Percentiles rank a stretch among this genome's conserved stretches.
phyloP scores from a whole-genome alignment of 116 monocot species.

The Phalaenopsis hybrid region DNA sequence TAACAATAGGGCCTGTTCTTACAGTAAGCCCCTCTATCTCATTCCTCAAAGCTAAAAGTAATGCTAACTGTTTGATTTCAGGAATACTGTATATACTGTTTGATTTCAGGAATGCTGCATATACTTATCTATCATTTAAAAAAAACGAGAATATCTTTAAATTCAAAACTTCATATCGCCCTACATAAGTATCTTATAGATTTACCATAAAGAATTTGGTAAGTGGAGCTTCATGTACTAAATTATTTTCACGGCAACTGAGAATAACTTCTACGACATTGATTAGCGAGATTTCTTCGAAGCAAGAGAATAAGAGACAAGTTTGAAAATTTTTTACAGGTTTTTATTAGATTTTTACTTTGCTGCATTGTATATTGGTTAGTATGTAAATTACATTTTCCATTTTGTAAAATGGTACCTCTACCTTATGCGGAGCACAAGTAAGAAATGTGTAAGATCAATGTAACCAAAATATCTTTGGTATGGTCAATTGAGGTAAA shows the following conservation, averaged over 20 bases:
- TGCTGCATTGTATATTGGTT: conserved; percentile 1
- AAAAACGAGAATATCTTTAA: not conserved
- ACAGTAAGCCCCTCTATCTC: conserved; percentile 46
- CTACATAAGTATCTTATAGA: not conserved
- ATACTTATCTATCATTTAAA: no score
- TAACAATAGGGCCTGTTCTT: conserved; percentile 96
- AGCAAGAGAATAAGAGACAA: not conserved
- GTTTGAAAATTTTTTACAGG: not conserved
- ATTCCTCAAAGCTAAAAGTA: not conserved
- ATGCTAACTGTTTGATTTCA: not conserved
- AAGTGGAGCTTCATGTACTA: not conserved
- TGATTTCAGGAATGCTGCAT: not conserved
- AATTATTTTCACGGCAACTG: not conserved
- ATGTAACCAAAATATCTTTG: not conserved
- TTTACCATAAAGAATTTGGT: not conserved
- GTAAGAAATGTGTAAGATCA: not conserved
- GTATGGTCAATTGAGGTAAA: not conserved
- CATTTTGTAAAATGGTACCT: not conserved
- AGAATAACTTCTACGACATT: not conserved
- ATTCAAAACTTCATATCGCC: not conserved
- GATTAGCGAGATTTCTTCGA: not conserved
- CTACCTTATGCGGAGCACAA: not conserved
- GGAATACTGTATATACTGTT: not conserved
- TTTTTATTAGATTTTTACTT: not conserved
- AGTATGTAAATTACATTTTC: not conserved